A percentile compares a stretch with the other conserved stretches of the same genome.
Conservation (phyloP, 345 rosid species). For the Eucalyptus cloeziana region DNA sequence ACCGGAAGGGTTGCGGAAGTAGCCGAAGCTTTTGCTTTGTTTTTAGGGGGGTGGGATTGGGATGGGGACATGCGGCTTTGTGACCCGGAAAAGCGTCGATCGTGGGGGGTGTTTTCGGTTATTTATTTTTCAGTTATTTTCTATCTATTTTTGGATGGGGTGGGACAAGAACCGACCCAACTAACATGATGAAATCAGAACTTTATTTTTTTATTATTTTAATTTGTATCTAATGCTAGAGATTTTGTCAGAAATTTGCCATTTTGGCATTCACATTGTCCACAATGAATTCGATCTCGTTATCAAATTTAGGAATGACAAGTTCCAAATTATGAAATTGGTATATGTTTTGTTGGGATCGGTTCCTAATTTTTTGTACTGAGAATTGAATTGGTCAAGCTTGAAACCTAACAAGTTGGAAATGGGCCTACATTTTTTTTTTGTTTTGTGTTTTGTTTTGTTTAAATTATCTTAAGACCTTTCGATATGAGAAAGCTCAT, state of each 20-base stretch:
- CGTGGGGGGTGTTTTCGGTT: neutral
- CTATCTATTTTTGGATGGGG: neutral
- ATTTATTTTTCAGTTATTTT: neutral
- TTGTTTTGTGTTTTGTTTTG: too few species aligned
- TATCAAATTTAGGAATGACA: neutral
- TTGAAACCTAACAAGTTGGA: neutral
- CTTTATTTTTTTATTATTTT: too few species aligned
- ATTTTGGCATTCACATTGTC: neutral
- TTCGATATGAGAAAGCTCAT: neutral
- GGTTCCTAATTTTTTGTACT: too few species aligned
- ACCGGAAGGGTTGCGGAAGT: neutral
- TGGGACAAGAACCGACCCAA: neutral
- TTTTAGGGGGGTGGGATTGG: neutral
- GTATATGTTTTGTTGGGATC: neutral
- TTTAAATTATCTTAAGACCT: too few species aligned
- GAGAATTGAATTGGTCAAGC: neutral
- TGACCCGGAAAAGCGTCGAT: neutral
- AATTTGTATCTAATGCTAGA: neutral
- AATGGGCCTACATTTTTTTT: neutral
- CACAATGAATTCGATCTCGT: accelerated
- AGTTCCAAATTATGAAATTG: neutral
- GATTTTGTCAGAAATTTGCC: neutral
- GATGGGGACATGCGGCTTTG: neutral
- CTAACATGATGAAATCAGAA: neutral
- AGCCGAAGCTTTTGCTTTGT: neutral